Evolutionary conservation across 164 flowering plant genomes (phyloP), one percentile per base, ranked within the genome.

Genomic region (Berberis thunbergii): DNA sequence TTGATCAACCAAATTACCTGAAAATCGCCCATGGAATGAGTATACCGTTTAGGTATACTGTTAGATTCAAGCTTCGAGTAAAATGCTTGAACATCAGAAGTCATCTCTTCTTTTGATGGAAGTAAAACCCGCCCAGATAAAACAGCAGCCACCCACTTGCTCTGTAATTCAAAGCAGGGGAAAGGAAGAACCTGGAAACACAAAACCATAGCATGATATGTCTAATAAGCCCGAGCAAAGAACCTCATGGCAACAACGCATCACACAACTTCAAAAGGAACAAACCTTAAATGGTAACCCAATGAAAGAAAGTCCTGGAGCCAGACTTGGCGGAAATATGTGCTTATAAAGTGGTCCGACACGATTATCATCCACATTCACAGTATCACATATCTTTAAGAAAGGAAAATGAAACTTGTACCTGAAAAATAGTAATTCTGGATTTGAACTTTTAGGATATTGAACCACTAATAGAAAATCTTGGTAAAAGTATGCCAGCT

Each of bases 321-420:
- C 94, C 67, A 88, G 75, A 5, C 63, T 52, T 41, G 96, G 97
- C 2, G 98, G 96, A 54, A 93, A 90, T 43, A 88, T 69, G 56
- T 93, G 96, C 76, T 93, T 73, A 76, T 90, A 90, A 44, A 93
- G 68, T 4, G 91, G 97, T 2, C 86, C 94, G 4, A 90, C 97
- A 54, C 90, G 78, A 61, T 86, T 93, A 64, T 92, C 97, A 68
- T 89, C 96, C 54, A 90, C 89, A 8, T 72, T 80, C 61, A 88
- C 92, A 45, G 70, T 49, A 62, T 76, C 81, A 63, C 70, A 68
- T 41, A 83, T 80, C 13, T 88, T 80, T 54, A 88, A 89, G 67
- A 92, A 92, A 53, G 97, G 96, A 67, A 90, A 86, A 71, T 88
- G 78, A 68, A 81, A 90, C 67, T 83, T 78, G 85, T 86, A 92